Evolutionary conservation across 768 basidiomycete species (phyloP).

Genomic region (Auricularia cornea): DNA sequence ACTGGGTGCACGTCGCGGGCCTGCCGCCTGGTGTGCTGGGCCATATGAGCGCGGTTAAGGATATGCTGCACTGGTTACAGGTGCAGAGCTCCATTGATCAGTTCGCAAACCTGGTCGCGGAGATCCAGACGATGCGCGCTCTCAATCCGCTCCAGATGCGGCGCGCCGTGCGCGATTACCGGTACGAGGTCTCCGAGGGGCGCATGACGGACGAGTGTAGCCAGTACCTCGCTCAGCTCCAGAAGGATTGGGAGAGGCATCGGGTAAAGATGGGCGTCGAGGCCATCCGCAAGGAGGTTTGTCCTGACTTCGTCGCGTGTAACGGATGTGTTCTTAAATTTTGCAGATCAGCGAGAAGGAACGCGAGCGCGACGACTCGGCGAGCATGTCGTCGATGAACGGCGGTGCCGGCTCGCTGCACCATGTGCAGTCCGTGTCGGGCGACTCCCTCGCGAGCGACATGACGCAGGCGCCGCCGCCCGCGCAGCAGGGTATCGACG

Average conservation of each 20-base stretch:
- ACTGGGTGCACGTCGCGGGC: conserved; percentile 80
- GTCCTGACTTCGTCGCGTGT: conserved; percentile 1
- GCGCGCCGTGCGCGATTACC: conserved; percentile 82
- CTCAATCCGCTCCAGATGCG: conserved; percentile 97
- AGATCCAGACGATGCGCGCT: conserved; percentile 76
- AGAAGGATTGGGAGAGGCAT: conserved; percentile 96
- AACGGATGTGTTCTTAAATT: background rate
- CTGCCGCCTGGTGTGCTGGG: conserved; percentile 69
- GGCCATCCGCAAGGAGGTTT: conserved; percentile 73
- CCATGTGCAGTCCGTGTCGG: conserved; percentile 13
- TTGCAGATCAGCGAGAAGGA: conserved; percentile 60
- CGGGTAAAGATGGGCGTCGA: conserved; percentile 82
- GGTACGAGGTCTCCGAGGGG: conserved; percentile 84
- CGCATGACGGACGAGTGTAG: conserved; percentile 92
- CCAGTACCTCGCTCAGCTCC: conserved; percentile 89
- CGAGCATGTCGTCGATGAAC: conserved; percentile 40
- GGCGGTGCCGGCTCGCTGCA: conserved; percentile 22
- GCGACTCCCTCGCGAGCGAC: conserved; percentile 22
- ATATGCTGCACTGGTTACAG: conserved; percentile 82
- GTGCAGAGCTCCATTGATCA: conserved; percentile 80
- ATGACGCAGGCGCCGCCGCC: conserved; percentile 22
- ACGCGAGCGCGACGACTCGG: conserved; percentile 47
- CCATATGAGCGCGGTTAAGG: conserved; percentile 78
- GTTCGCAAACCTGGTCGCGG: conserved; percentile 81
- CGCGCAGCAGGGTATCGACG: conserved; percentile 58